Evolutionary conservation across 2,329 filamentous ascomycete genomes (phyloP).

Genomic region (Dryadomyces quercivorus): DNA sequence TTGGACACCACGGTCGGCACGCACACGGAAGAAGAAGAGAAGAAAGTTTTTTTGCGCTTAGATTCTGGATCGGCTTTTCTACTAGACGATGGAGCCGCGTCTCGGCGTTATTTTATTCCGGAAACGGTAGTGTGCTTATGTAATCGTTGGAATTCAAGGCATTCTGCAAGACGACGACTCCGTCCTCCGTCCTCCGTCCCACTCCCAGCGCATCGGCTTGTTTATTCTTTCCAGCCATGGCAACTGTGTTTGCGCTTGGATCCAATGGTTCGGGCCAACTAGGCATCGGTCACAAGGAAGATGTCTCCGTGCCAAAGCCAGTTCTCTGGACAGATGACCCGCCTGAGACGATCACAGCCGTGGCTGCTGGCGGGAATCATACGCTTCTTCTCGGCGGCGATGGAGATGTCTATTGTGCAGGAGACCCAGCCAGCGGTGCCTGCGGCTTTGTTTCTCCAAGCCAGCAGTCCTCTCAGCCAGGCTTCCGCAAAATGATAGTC

Average conservation of each 20-base stretch:
- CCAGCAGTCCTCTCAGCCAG: constrained; percentile 13
- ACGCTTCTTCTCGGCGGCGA: constrained; percentile 56
- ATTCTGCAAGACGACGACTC: not conserved
- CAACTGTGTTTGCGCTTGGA: constrained; percentile 54
- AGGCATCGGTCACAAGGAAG: constrained; percentile 57
- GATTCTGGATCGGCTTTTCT: not conserved
- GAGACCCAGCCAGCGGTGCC: constrained; percentile 43
- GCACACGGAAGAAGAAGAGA: not conserved
- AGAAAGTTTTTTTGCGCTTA: not conserved
- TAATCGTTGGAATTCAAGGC: not conserved
- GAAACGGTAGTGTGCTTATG: not conserved
- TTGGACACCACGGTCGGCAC: not conserved
- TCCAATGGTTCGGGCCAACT: constrained; percentile 70
- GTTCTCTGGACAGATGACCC: constrained; percentile 40
- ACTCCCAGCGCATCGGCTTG: too few relatives aligned
- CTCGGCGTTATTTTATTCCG: constrained; percentile 2
- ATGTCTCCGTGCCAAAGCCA: constrained; percentile 53
- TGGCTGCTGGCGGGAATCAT: constrained; percentile 71
- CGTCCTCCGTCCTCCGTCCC: too few relatives aligned
- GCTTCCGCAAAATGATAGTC: constrained; percentile 23
- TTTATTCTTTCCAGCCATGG: constrained; percentile 21
- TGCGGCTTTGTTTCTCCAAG: constrained; percentile 31
- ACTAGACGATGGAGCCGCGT: not conserved
- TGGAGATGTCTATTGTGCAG: constrained; percentile 52
- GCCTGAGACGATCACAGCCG: constrained; percentile 23